A percentile compares a stretch with the other conserved stretches of the same genome.
Evolutionary conservation across 140 eudicot species (phyloP).

Genomic region (Bidens hawaiensis): DNA sequence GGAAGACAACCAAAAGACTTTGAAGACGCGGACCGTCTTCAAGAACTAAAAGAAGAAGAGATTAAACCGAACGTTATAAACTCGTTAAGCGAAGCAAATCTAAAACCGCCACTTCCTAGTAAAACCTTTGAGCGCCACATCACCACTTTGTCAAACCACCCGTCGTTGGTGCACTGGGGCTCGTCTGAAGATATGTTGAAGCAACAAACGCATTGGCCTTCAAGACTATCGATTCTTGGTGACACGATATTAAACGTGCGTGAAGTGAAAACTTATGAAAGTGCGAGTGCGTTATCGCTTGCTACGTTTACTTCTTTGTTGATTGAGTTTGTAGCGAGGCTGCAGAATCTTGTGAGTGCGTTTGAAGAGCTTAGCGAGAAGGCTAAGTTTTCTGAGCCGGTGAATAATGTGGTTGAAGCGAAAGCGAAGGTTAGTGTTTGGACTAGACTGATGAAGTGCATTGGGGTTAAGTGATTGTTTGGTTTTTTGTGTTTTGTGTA

Average conservation of each 20-base stretch:
- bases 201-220: slow-evolving; percentile 81
- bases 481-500: background rate
- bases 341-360: slow-evolving; percentile 71
- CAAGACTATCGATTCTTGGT: slow-evolving; percentile 57
- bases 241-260: slow-evolving; percentile 60
- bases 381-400: slow-evolving; percentile 67
- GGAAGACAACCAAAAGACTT: slow-evolving; percentile 44
- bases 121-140: slow-evolving; percentile 26
- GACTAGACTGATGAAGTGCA: slow-evolving; percentile 27
- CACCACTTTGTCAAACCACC: slow-evolving; percentile 24
- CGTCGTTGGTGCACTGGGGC: slow-evolving; percentile 46
- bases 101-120: slow-evolving; percentile 30
- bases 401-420: slow-evolving; percentile 27
- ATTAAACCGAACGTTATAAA: slow-evolving; percentile 37
- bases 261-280: slow-evolving; percentile 70
- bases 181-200: slow-evolving; percentile 43
- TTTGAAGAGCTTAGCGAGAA: slow-evolving; percentile 71
- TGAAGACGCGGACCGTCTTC: slow-evolving; percentile 49
- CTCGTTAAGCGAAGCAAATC: slow-evolving; percentile 55
- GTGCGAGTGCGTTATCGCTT: slow-evolving; percentile 79
- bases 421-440: slow-evolving; percentile 31
- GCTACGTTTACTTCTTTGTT: slow-evolving; percentile 74
- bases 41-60: slow-evolving; percentile 56
- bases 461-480: slow-evolving; percentile 29
- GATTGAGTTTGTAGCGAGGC: slow-evolving; percentile 95